These are phyloP conservation scores for Puccinia triticina DNA, from an alignment of 1,284 basidiomycete genomes.

Conservation along the genomic window DNA sequence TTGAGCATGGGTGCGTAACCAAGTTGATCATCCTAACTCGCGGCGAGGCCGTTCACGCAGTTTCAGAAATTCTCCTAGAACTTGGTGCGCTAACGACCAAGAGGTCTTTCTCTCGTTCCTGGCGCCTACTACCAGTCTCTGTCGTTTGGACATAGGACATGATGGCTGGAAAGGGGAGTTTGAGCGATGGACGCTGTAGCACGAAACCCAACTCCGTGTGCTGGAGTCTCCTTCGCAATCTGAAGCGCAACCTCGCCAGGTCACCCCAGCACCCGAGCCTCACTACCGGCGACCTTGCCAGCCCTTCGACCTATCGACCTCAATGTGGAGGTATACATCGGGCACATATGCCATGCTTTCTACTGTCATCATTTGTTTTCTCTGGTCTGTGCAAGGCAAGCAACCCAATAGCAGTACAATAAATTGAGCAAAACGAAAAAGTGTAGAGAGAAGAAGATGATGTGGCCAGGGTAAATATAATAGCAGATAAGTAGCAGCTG, in stretches of 20 bases:
- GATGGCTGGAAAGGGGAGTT: background rate
- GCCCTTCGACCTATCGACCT: too few species aligned
- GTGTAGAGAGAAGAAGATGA: too few species aligned
- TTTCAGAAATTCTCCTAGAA: conserved; percentile 10
- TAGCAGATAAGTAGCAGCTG: too few species aligned
- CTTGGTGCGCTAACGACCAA: background rate
- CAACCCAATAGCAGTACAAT: too few species aligned
- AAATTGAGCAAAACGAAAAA: too few species aligned
- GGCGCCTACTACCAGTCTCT: background rate
- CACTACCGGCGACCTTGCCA: background rate
- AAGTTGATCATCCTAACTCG: background rate
- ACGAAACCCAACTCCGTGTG: background rate
- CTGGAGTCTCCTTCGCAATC: background rate
- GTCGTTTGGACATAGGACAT: background rate
- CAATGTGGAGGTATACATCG: too few species aligned
- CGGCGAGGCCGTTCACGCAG: background rate
- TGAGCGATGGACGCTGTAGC: background rate
- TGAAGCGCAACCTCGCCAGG: background rate
- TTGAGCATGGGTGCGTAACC: background rate
- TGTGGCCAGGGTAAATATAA: too few species aligned
- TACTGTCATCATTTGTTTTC: too few species aligned
- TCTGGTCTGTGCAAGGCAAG: too few species aligned
- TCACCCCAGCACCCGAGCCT: background rate
- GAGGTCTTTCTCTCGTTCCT: background rate
- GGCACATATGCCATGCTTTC: too few species aligned